These are phyloP conservation scores for Bathelium albidoporum DNA, from an alignment of 495 filamentous ascomycete genomes.

Conservation along the genomic window DNA sequence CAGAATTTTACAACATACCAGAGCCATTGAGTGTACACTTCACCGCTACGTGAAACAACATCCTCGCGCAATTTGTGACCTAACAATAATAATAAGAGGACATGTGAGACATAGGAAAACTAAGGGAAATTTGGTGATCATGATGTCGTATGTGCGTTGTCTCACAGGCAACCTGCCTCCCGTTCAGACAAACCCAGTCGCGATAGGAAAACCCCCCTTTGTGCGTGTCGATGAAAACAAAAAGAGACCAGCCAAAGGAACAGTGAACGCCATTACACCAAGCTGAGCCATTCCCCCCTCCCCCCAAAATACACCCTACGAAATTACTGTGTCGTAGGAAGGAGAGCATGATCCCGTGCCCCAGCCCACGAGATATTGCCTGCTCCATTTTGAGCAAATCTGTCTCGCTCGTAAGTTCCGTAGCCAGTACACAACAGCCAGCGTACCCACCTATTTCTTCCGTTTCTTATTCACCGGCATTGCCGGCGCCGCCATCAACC, in stretches of 20 bases:
- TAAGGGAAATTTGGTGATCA: not conserved
- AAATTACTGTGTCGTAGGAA: not conserved
- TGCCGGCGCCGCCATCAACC: not conserved
- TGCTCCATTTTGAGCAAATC: not conserved
- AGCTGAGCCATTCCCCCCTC: not conserved
- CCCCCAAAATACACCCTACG: not conserved
- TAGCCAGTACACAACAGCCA: not conserved
- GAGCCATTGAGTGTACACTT: not conserved
- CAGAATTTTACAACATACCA: not conserved
- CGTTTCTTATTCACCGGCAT: not conserved
- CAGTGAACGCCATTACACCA: not conserved
- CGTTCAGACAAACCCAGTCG: not conserved
- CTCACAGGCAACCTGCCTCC: not conserved
- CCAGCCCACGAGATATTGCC: not conserved
- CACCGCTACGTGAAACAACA: not conserved
- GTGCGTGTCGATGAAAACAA: not conserved
- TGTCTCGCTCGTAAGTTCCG: not conserved
- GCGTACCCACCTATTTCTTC: not conserved
- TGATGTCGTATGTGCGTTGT: not conserved
- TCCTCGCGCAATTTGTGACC: not conserved
- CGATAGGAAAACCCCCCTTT: not conserved
- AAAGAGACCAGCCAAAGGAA: not conserved
- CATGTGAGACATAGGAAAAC: not conserved
- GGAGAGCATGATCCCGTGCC: not conserved
- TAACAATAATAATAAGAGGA: not conserved